These are phyloP conservation scores for Globisporangium nagaii DNA, from an alignment of 352 stramenopile species.

Conservation along the genomic window DNA sequence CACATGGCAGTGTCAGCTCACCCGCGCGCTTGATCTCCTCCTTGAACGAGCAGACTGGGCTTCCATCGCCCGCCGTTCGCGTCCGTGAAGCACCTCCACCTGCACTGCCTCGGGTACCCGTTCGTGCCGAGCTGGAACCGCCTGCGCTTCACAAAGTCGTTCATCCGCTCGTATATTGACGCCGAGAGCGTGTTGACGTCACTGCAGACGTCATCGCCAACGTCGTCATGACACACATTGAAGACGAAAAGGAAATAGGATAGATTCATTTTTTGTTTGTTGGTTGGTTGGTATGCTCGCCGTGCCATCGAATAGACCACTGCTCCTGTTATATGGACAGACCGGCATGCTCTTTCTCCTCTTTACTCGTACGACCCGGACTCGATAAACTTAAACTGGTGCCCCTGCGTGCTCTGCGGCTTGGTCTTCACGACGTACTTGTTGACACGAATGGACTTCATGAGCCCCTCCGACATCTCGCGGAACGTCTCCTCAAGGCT, in stretches of 20 bases:
- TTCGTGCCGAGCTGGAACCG: conserved; percentile 62
- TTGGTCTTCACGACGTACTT: conserved; percentile 84
- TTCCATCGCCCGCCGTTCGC: conserved; percentile 71
- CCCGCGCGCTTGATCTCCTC: too few species aligned
- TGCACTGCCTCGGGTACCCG: conserved; percentile 64
- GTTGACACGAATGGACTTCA: conserved; percentile 81
- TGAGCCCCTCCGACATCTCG: conserved; percentile 77
- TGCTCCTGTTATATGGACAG: neutral
- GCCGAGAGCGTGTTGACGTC: conserved; percentile 33
- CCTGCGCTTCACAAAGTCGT: conserved; percentile 46
- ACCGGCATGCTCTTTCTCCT: neutral
- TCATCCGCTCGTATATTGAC: conserved; percentile 53
- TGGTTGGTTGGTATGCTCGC: neutral
- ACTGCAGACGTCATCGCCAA: conserved; percentile 15
- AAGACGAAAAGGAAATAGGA: conserved; percentile 2
- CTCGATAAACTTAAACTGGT: conserved; percentile 85
- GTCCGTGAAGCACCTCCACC: conserved; percentile 64
- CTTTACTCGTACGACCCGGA: conserved; percentile 60
- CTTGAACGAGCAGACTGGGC: too few species aligned
- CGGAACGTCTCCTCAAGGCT: conserved; percentile 78
- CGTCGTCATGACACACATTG: neutral
- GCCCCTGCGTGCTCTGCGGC: conserved; percentile 65
- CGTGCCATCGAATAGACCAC: neutral
- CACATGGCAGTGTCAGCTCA: too few species aligned
- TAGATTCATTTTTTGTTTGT: neutral